Conservation (phyloP, 768 basidiomycete species). For the Cantharellus anzutake region DNA sequence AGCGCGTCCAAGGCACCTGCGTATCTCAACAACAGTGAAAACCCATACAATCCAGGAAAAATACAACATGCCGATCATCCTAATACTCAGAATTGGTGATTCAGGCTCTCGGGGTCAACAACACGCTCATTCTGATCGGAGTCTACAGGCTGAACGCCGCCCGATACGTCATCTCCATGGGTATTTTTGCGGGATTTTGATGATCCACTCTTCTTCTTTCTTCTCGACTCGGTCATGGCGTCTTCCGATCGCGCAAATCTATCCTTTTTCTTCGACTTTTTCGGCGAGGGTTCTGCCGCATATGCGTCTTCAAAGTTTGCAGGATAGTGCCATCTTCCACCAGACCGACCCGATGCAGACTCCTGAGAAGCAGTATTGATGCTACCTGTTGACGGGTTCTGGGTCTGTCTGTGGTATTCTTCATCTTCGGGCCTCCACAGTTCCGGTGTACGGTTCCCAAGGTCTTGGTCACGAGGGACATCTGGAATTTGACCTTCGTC, state of each 20-base stretch:
- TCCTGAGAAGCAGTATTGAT: constrained; percentile 7
- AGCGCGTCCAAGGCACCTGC: no score
- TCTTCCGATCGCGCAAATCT: constrained; percentile 77
- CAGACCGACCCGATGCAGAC: neutral
- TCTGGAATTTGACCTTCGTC: constrained; percentile 58
- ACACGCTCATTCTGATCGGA: no score
- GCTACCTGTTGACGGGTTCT: constrained; percentile 18
- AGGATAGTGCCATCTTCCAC: constrained; percentile 65
- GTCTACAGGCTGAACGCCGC: no score
- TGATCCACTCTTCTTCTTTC: neutral
- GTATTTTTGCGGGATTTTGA: neutral
- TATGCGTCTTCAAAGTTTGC: constrained; percentile 55
- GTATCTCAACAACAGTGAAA: no score
- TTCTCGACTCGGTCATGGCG: neutral
- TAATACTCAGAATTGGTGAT: neutral
- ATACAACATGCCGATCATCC: neutral
- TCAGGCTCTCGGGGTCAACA: neutral
- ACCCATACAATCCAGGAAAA: no score
- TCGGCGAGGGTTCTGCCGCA: constrained; percentile 22
- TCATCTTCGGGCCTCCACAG: constrained; percentile 66
- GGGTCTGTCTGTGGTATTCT: constrained; percentile 37
- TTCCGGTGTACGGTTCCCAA: constrained; percentile 21
- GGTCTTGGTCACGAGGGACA: constrained; percentile 15
- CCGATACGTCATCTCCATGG: neutral
- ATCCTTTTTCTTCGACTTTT: constrained; percentile 72